Conservation (phyloP, 164 flowering plant genomes). For the Pachysandra terminalis region DNA sequence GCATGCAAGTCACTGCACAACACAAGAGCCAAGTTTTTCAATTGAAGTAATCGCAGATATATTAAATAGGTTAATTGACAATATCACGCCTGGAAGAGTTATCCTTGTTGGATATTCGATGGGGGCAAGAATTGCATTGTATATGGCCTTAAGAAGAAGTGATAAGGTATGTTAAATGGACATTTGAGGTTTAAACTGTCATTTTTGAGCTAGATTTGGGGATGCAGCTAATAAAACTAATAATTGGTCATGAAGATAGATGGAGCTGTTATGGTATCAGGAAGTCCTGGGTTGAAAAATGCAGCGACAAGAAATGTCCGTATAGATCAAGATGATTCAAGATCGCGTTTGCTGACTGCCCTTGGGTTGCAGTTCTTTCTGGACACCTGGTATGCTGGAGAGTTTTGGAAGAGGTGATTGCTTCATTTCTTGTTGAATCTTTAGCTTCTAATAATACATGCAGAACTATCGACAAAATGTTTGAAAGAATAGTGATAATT, state of each 20-base stretch:
- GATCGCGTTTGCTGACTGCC: constrained; percentile 40
- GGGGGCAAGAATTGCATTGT: constrained; percentile 91
- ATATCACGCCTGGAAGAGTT: constrained; percentile 46
- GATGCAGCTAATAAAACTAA: constrained; percentile 1
- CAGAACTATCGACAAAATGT: too few species aligned
- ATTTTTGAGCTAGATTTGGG: background rate
- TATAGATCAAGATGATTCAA: constrained; percentile 64
- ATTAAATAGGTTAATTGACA: constrained; percentile 38
- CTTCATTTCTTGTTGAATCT: background rate
- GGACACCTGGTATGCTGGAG: constrained; percentile 70
- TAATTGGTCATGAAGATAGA: constrained; percentile 34
- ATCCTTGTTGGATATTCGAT: constrained; percentile 88
- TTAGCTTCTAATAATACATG: background rate
- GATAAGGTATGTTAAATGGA: constrained; percentile 41
- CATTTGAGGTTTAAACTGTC: constrained; percentile 5
- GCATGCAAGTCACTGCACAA: constrained; percentile 10
- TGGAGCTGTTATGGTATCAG: constrained; percentile 81
- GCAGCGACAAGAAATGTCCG: constrained; percentile 42
- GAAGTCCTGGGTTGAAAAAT: constrained; percentile 89
- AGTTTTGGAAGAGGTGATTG: constrained; percentile 76
- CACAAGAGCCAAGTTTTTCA: constrained; percentile 36
- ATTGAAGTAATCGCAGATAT: constrained; percentile 52
- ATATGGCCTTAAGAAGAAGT: constrained; percentile 62
- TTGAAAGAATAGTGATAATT: too few species aligned
- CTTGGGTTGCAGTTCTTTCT: constrained; percentile 64